Evolutionary conservation across 2,329 filamentous ascomycete genomes (phyloP).

Genomic region (Aspergillus fumigatus): DNA sequence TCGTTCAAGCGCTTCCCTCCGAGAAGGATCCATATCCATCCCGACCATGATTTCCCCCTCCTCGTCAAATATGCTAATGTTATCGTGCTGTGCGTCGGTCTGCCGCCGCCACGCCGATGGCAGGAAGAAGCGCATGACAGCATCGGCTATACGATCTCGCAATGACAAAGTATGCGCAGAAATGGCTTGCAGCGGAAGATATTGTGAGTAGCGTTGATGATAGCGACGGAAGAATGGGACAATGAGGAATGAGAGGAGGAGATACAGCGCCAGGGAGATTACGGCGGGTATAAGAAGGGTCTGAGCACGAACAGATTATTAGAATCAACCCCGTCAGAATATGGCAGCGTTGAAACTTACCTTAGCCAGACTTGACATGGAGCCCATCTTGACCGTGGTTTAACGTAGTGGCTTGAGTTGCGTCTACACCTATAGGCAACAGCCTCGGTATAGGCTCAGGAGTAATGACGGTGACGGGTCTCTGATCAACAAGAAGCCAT

Average conservation of each 20-base stretch:
- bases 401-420: not conserved
- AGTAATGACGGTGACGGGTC: not conserved
- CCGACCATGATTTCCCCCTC: conserved; percentile 53
- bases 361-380: conserved; percentile 28
- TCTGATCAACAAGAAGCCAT: not conserved
- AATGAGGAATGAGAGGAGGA: conserved; percentile 60
- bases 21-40: conserved; percentile 50
- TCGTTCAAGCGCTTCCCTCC: conserved; percentile 41
- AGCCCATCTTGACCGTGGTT: conserved; percentile 23
- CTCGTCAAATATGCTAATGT: conserved; percentile 60
- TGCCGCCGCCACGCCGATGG: conserved; percentile 47
- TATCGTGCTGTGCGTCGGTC: conserved; percentile 45
- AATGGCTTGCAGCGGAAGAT: conserved; percentile 61
- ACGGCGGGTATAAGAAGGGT: conserved; percentile 66
- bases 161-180: conserved; percentile 51
- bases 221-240: conserved; percentile 67
- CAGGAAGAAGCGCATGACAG: conserved; percentile 41
- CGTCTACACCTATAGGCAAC: not conserved
- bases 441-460: not conserved
- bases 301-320: conserved; percentile 38
- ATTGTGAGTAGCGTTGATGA: conserved; percentile 66
- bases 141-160: conserved; percentile 42
- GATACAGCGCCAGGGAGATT: conserved; percentile 65
- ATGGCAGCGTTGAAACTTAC: conserved; percentile 10
- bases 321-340: not conserved